Evolutionary conservation across 768 basidiomycete genomes (phyloP).

Genomic region (Termitomyces sp.): DNA sequence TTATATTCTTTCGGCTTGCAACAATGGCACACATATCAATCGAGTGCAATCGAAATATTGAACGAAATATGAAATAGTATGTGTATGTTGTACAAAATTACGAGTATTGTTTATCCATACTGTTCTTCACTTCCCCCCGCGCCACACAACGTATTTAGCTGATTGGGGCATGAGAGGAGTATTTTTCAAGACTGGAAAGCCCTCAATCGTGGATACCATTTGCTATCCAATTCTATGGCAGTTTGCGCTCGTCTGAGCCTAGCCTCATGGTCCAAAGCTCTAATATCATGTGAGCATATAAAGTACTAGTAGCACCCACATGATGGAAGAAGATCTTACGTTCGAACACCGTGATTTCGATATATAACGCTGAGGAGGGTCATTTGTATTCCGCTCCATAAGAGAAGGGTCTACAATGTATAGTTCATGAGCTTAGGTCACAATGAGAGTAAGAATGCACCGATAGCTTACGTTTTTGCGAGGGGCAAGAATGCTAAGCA

Average conservation of each 20-base stretch:
- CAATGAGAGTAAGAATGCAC: neutral
- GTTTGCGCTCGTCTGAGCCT: constrained; percentile 7
- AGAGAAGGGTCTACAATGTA: constrained; percentile 23
- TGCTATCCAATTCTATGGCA: neutral
- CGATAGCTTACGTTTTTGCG: constrained; percentile 21
- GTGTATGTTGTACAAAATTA: neutral
- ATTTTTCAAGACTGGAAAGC: neutral
- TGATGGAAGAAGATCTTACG: constrained; percentile 12
- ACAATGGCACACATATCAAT: neutral
- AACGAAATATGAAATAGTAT: neutral
- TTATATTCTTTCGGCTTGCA: neutral
- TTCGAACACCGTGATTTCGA: constrained; percentile 20
- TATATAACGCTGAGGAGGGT: constrained; percentile 22
- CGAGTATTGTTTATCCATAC: neutral
- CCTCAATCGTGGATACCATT: neutral
- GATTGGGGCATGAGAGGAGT: too few species aligned
- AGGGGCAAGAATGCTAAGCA: constrained; percentile 18
- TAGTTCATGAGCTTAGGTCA: neutral
- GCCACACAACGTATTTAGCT: neutral
- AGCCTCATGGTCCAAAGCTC: constrained; percentile 4
- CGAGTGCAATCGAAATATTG: neutral
- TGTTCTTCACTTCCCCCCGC: neutral
- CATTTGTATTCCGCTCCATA: constrained; percentile 30
- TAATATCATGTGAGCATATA: neutral
- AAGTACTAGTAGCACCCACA: neutral